phyloP scores from a whole-genome alignment of 805 yeast genomes.

The Starmerella vaccinii region DNA sequence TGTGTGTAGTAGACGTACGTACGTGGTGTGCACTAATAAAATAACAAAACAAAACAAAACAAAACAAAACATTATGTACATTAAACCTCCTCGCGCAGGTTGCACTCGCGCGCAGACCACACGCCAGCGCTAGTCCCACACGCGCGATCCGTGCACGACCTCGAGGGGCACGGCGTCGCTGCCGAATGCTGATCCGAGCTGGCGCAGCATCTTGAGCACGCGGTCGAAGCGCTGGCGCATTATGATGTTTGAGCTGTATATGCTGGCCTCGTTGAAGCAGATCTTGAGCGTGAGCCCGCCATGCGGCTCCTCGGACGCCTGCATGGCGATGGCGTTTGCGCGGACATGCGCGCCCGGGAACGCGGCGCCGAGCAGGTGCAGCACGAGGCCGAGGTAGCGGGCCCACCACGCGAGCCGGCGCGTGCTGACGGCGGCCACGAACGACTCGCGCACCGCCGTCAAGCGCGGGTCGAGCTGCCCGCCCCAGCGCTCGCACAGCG shows the following conservation, averaged over 20 bases:
- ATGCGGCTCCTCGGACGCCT: constrained; percentile 9
- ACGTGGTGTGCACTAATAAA: no score
- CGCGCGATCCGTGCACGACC: constrained; percentile 3
- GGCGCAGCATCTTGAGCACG: neutral
- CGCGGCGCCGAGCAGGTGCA: constrained; percentile 70
- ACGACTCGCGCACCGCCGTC: neutral
- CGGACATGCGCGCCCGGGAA: constrained; percentile 73
- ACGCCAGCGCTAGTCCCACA: neutral
- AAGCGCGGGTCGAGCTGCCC: constrained; percentile 42
- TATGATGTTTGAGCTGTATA: constrained; percentile 5
- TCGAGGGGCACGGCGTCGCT: constrained; percentile 7
- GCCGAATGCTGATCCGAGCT: neutral
- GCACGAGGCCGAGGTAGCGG: constrained; percentile 56
- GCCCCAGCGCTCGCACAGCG: constrained; percentile 74
- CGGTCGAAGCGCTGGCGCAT: constrained; percentile 3
- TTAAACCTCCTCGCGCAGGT: no score
- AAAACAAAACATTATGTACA: no score
- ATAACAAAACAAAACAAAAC: no score
- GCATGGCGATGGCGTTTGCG: constrained; percentile 31
- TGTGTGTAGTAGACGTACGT: no score
- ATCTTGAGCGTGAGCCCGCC: constrained; percentile 24
- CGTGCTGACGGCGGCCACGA: constrained; percentile 16
- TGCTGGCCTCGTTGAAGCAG: constrained; percentile 12
- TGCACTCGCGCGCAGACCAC: no score
- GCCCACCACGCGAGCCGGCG: constrained; percentile 55